Percentiles rank a stretch among this genome's conserved stretches.
Conservation (phyloP, 78 protist genomes). For the Isochrysis galbana region DNA sequence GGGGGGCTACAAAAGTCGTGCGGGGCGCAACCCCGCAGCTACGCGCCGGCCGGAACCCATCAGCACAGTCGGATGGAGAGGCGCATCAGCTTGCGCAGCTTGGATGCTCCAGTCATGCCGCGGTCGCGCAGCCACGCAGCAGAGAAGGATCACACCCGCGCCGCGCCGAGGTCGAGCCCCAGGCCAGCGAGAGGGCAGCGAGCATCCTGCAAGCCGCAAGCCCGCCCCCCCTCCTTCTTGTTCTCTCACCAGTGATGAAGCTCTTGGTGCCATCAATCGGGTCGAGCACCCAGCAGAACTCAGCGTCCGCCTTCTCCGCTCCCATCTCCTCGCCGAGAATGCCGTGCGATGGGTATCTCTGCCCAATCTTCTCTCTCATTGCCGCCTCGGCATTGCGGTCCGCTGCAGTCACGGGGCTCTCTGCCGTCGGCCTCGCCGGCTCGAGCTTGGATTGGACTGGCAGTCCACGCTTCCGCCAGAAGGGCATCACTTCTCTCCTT, state of each 20-base stretch:
- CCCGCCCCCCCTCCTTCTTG: too few relatives aligned
- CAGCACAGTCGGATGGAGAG: too few relatives aligned
- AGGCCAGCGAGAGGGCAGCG: too few relatives aligned
- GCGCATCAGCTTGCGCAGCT: too few relatives aligned
- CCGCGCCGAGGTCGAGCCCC: too few relatives aligned
- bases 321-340: not conserved
- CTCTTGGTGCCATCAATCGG: constrained; percentile 34
- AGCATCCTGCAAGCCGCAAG: too few relatives aligned
- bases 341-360: not conserved
- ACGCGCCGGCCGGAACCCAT: too few relatives aligned
- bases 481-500: not conserved
- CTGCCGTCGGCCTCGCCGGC: not conserved
- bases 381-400: constrained; percentile 4
- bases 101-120: too few relatives aligned
- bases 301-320: not conserved
- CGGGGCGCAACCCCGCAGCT: too few relatives aligned
- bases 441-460: not conserved
- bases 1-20: too few relatives aligned
- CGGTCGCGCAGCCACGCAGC: too few relatives aligned
- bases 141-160: too few relatives aligned
- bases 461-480: not conserved
- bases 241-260: not conserved
- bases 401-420: constrained; percentile 12
- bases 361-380: not conserved
- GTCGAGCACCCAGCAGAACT: constrained; percentile 10